Conservation (phyloP, 306 rosid species). For the Malus orientalis region DNA sequence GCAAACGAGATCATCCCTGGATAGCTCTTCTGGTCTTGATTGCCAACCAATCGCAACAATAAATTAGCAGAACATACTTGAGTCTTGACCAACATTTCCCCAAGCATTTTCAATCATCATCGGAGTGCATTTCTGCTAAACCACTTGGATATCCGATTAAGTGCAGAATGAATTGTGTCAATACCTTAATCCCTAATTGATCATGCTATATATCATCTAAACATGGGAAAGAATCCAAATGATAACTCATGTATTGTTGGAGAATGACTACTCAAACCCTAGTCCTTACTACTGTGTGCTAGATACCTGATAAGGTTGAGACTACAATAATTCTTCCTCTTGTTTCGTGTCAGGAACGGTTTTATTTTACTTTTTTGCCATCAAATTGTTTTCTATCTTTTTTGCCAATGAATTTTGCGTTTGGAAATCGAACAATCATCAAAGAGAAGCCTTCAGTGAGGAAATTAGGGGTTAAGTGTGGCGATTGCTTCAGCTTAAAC, state of each 20-base stretch:
- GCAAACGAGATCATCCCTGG: constrained; percentile 61
- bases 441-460: neutral
- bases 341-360: neutral
- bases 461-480: neutral
- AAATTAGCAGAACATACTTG: neutral
- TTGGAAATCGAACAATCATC: neutral
- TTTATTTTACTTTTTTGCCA: neutral
- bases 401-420: neutral
- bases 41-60: constrained; percentile 16
- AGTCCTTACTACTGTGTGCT: neutral
- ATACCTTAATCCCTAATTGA: neutral
- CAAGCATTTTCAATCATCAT: constrained; percentile 26
- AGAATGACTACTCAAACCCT: neutral
- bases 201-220: neutral
- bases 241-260: neutral
- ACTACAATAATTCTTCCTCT: neutral
- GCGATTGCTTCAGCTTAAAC: neutral
- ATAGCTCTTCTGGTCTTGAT: constrained; percentile 86
- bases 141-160: neutral
- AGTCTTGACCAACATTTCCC: constrained; percentile 38
- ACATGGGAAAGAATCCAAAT: neutral
- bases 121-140: neutral
- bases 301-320: neutral
- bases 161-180: neutral
- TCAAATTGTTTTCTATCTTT: neutral